A percentile compares a stretch with the other conserved stretches of the same genome.
These are phyloP conservation scores for Paradendryphiella salina DNA, from an alignment of 2,329 filamentous ascomycete species.

Conservation along the genomic window DNA sequence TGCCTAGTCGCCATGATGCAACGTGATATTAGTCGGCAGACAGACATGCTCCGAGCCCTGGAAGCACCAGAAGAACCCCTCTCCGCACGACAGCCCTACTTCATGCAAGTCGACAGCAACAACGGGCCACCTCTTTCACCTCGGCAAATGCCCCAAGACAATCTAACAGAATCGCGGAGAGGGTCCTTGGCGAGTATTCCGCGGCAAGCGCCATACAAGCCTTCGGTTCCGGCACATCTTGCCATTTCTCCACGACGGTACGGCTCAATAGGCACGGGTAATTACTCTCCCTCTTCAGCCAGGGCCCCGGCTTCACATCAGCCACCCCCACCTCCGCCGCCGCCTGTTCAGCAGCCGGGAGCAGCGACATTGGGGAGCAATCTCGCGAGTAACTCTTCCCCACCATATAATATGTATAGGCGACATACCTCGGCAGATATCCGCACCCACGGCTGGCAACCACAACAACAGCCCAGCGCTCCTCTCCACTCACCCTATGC, in stretches of 20 bases:
- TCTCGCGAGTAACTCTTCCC: slow-evolving; percentile 52
- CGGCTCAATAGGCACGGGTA: slow-evolving; percentile 78
- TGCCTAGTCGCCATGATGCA: slow-evolving; percentile 56
- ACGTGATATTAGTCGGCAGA: slow-evolving; percentile 64
- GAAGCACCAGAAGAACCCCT: slow-evolving; percentile 67
- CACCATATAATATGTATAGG: slow-evolving; percentile 70
- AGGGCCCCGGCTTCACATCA: slow-evolving; percentile 70
- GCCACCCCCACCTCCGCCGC: slow-evolving; percentile 63
- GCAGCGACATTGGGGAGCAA: slow-evolving; percentile 52
- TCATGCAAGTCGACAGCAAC: slow-evolving; percentile 46
- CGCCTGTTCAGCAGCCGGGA: slow-evolving; percentile 65
- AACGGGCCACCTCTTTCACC: slow-evolving; percentile 79
- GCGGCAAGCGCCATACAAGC: slow-evolving; percentile 70
- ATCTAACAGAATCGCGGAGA: slow-evolving; percentile 66
- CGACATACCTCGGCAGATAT: slow-evolving; percentile 97
- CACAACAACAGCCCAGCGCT: slow-evolving; percentile 49
- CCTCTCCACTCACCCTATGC: slow-evolving; percentile 66
- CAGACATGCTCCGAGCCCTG: slow-evolving; percentile 59
- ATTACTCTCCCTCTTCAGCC: slow-evolving; percentile 70
- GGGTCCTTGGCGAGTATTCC: slow-evolving; percentile 61
- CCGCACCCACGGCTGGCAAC: slow-evolving; percentile 69
- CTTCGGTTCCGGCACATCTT: slow-evolving; percentile 79
- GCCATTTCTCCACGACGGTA: slow-evolving; percentile 78
- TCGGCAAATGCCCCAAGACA: slow-evolving; percentile 79
- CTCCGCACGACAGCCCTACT: slow-evolving; percentile 58